Evolutionary conservation across 2,329 filamentous ascomycete genomes (phyloP).

Genomic region (Didymella lethalis): DNA sequence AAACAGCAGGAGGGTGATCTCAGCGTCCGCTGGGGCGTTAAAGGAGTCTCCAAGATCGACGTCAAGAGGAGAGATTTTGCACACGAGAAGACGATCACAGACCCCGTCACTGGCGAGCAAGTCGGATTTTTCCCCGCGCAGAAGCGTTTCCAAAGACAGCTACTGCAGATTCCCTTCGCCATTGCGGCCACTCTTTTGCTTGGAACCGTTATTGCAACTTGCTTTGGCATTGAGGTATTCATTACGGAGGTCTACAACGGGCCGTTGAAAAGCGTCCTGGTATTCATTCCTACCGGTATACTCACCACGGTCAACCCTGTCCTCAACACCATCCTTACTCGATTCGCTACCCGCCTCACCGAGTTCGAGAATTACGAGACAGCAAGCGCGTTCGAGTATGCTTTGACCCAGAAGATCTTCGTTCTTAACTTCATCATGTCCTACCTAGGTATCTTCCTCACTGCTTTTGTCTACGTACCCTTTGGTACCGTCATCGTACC

Average conservation of each 20-base stretch:
- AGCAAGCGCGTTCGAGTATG: constrained; percentile 79
- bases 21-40: constrained; percentile 86
- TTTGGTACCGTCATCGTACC: constrained; percentile 86
- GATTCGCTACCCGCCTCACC: constrained; percentile 78
- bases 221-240: constrained; percentile 94
- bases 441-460: constrained; percentile 84
- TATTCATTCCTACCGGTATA: constrained; percentile 87
- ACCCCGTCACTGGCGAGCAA: constrained; percentile 82
- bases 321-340: constrained; percentile 76
- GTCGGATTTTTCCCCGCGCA: constrained; percentile 77
- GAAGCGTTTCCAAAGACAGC: constrained; percentile 77
- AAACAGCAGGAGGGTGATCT: constrained; percentile 91
- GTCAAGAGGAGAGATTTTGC: constrained; percentile 78
- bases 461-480: constrained; percentile 92
- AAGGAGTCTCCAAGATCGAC: constrained; percentile 83
- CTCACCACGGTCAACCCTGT: constrained; percentile 83
- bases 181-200: constrained; percentile 74
- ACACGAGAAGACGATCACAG: constrained; percentile 77
- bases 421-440: constrained; percentile 97
- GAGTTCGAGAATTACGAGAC: constrained; percentile 93
- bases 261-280: constrained; percentile 82
- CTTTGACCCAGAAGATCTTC: constrained; percentile 91
- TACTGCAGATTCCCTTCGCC: constrained; percentile 86
- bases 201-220: constrained; percentile 81
- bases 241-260: constrained; percentile 93